phyloP scores from a whole-genome alignment of 305 asterid species.

The Plantago coronopus region DNA sequence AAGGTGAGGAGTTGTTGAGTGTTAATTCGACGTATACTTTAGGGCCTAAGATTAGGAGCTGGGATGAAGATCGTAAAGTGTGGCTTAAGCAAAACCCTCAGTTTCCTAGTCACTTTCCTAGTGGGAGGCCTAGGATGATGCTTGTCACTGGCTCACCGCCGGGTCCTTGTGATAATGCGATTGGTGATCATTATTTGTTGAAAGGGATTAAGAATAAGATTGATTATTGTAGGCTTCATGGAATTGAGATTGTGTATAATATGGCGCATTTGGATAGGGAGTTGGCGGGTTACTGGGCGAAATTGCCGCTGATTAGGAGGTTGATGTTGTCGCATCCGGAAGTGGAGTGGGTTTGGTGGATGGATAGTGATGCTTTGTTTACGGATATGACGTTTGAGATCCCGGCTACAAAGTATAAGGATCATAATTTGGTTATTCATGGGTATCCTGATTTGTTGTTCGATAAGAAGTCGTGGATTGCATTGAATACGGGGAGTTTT shows the following conservation, averaged over 20 bases:
- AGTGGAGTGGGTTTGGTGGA: slow-evolving; percentile 99
- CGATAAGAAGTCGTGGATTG: slow-evolving; percentile 86
- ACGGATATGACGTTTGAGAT: slow-evolving; percentile 84
- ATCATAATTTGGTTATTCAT: slow-evolving; percentile 65
- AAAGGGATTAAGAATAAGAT: slow-evolving; percentile 74
- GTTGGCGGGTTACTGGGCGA: slow-evolving; percentile 85
- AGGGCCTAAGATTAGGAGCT: slow-evolving; percentile 60
- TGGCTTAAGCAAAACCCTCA: slow-evolving; percentile 64
- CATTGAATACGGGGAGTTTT: slow-evolving; percentile 90
- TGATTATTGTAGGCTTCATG: slow-evolving; percentile 91
- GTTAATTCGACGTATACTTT: slow-evolving; percentile 48
- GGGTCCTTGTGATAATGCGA: slow-evolving; percentile 74
- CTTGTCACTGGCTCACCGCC: slow-evolving; percentile 91
- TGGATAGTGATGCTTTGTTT: slow-evolving; percentile 93
- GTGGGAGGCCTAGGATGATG: slow-evolving; percentile 68
- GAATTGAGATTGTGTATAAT: slow-evolving; percentile 81
- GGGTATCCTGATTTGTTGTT: slow-evolving; percentile 79
- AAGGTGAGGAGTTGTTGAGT: slow-evolving; percentile 29
- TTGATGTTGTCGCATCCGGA: slow-evolving; percentile 94
- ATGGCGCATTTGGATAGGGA: slow-evolving; percentile 88
- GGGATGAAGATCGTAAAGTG: slow-evolving; percentile 74
- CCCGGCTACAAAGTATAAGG: slow-evolving; percentile 56
- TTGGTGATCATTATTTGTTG: slow-evolving; percentile 88
- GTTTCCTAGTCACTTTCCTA: slow-evolving; percentile 46
- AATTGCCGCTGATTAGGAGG: slow-evolving; percentile 76